These are phyloP conservation scores for Phialemonium atrogriseum DNA, from an alignment of 2,329 filamentous ascomycete species.

Conservation along the genomic window DNA sequence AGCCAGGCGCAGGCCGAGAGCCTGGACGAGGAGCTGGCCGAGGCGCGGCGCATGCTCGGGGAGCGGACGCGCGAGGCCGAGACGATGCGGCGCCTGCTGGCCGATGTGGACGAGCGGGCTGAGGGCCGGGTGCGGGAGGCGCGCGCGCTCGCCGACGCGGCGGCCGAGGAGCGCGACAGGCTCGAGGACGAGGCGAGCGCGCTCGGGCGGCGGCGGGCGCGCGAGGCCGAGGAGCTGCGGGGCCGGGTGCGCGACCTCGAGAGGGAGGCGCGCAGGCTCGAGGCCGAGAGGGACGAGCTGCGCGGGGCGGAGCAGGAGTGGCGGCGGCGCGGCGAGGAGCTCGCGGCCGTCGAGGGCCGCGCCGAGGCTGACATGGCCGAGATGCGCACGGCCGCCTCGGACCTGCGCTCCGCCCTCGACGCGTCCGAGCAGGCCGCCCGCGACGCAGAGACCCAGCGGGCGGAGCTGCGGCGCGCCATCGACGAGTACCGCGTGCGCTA, in stretches of 20 bases:
- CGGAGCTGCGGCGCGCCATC: conserved; percentile 64
- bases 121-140: conserved; percentile 81
- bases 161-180: conserved; percentile 87
- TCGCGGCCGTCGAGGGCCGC: conserved; percentile 62
- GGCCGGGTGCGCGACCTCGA: conserved; percentile 74
- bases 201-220: conserved; percentile 63
- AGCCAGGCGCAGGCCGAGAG: conserved; percentile 72
- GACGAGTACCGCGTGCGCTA: conserved; percentile 71
- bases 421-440: conserved; percentile 77
- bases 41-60: conserved; percentile 76
- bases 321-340: conserved; percentile 63
- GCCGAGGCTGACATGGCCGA: conserved; percentile 68
- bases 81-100: conserved; percentile 84
- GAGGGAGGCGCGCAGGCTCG: conserved; percentile 60
- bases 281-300: conserved; percentile 70
- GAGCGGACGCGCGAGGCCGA: conserved; percentile 89
- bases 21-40: conserved; percentile 83
- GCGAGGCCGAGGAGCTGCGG: conserved; percentile 83
- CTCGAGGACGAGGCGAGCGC: conserved; percentile 85
- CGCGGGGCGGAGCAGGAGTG: conserved; percentile 67
- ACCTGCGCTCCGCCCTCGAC: conserved; percentile 73
- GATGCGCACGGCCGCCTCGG: conserved; percentile 65
- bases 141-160: conserved; percentile 78
- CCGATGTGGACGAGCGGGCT: conserved; percentile 76
- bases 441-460: conserved; percentile 75